phyloP scores from a whole-genome alignment of 345 rosid species.

The Gossypium raimondii region DNA sequence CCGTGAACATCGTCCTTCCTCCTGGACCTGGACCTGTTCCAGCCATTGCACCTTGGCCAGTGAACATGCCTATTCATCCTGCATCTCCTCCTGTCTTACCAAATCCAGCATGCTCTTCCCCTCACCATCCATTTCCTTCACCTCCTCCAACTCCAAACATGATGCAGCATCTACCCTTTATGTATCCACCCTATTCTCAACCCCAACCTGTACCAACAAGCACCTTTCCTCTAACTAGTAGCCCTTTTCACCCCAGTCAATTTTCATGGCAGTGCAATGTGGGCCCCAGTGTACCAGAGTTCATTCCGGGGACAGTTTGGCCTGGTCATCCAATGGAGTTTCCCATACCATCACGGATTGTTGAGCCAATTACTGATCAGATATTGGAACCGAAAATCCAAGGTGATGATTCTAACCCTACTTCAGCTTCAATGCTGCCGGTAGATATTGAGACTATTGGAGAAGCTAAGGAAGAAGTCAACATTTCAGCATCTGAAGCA shows the following conservation, averaged over 20 bases:
- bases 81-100: conserved; percentile 50
- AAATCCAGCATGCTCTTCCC: conserved; percentile 49
- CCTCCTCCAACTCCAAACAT: conserved; percentile 85
- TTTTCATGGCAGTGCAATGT: conserved; percentile 81
- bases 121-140: conserved; percentile 67
- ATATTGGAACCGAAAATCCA: conserved; percentile 40
- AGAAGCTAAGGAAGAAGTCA: conserved; percentile 37
- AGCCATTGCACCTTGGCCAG: conserved; percentile 65
- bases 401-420: conserved; percentile 24
- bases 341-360: conserved; percentile 51
- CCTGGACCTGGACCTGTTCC: conserved; percentile 54
- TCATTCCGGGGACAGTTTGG: conserved; percentile 71
- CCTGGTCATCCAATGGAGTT: conserved; percentile 67
- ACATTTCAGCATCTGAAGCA: conserved; percentile 35
- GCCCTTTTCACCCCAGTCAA: conserved; percentile 71
- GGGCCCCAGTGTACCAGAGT: conserved; percentile 53
- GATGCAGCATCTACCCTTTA: conserved; percentile 77
- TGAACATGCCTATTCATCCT: conserved; percentile 81
- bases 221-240: conserved; percentile 68
- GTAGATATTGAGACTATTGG: conserved; percentile 45
- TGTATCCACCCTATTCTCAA: conserved; percentile 75
- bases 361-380: conserved; percentile 59
- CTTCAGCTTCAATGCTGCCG: conserved; percentile 39
- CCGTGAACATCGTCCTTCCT: conserved; percentile 59
- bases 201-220: conserved; percentile 59